Conservation (phyloP, 2,329 filamentous ascomycete species). For the Fusarium begoniae region DNA sequence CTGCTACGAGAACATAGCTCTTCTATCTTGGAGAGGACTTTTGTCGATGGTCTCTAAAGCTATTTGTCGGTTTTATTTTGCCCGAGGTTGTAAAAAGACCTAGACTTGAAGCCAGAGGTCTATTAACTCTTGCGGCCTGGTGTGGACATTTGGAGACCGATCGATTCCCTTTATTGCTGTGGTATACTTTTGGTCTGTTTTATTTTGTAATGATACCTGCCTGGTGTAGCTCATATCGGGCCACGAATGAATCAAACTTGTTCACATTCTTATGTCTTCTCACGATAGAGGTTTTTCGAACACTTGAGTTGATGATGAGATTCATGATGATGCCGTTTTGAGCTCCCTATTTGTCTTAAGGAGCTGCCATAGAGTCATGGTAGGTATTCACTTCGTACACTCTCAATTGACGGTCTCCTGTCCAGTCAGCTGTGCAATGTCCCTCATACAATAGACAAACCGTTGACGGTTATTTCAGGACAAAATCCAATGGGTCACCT, state of each 20-base stretch:
- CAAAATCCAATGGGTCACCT: background rate
- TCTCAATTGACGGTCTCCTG: background rate
- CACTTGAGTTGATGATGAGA: background rate
- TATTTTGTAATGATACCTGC: slow-evolving; percentile 13
- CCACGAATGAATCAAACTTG: background rate
- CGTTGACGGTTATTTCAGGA: background rate
- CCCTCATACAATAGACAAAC: background rate
- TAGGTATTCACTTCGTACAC: background rate
- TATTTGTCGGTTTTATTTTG: background rate
- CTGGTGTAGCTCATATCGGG: background rate
- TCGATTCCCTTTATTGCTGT: background rate
- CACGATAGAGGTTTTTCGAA: background rate
- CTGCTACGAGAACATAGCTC: background rate
- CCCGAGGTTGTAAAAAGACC: background rate
- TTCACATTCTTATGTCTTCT: background rate
- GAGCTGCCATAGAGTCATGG: background rate
- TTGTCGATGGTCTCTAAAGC: background rate
- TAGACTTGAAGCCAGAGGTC: background rate
- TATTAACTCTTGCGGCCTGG: background rate
- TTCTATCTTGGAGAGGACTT: background rate
- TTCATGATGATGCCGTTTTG: background rate
- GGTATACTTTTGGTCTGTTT: background rate
- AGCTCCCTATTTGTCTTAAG: background rate
- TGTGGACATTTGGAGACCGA: background rate
- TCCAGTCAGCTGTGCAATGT: background rate